Evolutionary conservation across 2,329 filamentous ascomycete species (phyloP).

Genomic region (Stachybotrys elegans): DNA sequence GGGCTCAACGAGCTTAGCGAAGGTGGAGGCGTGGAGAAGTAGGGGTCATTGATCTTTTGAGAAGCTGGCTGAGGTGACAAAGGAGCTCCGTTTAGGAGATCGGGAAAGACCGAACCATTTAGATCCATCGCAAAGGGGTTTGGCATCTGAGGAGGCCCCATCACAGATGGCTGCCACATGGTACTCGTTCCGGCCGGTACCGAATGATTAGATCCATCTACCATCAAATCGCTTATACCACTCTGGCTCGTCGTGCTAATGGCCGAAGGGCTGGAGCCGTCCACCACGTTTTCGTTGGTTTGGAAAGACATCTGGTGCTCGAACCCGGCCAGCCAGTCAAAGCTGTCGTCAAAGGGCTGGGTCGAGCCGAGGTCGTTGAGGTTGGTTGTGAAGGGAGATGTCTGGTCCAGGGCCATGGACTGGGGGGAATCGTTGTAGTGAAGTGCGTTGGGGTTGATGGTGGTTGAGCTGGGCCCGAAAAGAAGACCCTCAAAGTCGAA

Average conservation of each 20-base stretch:
- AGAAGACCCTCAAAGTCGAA: conserved; percentile 37
- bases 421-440: conserved; percentile 80
- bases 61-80: conserved; percentile 71
- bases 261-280: conserved; percentile 90
- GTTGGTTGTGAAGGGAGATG: conserved; percentile 53
- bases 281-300: conserved; percentile 73
- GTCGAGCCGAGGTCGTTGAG: conserved; percentile 54
- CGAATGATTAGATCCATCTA: conserved; percentile 71
- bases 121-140: conserved; percentile 73
- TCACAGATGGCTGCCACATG: conserved; percentile 67
- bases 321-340: conserved; percentile 79
- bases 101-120: conserved; percentile 68
- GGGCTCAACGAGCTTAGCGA: conserved; percentile 70
- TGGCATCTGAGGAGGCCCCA: conserved; percentile 62
- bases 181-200: conserved; percentile 47
- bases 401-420: conserved; percentile 56
- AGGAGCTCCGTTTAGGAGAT: conserved; percentile 66
- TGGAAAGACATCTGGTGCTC: conserved; percentile 71
- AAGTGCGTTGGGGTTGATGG: conserved; percentile 67
- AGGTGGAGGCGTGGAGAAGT: conserved; percentile 74
- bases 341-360: conserved; percentile 67
- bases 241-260: conserved; percentile 94
- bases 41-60: conserved; percentile 68
- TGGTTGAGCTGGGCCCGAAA: conserved; percentile 63
- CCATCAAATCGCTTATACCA: conserved; percentile 84